Base-by-base conservation (phyloP, 257 asterid species). In the Paraleonurus japonicus region DNA sequence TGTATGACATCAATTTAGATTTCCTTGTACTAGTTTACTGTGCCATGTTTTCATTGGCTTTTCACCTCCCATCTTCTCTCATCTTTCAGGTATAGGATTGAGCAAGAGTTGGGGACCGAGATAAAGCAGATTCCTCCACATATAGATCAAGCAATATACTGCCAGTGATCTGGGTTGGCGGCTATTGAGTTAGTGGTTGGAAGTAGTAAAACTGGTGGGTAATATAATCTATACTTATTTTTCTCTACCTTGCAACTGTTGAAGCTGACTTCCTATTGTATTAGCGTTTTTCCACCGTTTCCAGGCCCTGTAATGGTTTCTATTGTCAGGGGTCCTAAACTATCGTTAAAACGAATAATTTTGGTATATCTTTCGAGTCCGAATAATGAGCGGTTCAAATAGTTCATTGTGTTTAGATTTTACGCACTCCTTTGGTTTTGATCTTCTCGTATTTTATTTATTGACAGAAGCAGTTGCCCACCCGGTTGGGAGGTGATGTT, bases 61-160 rank as follows among this genome's bases (percentile, higher is more conserved):
- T 32, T 35, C 32, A 67, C 41, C 51, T 39, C 51, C 51, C 20
- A 11, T 17, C 7, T 64, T 69, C 28, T 59, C 47, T 65, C 60
- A 33, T 62, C 30, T 54, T 76, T 70, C 78, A 88, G 95, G 84
- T 85, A 90, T 77, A 88, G 87, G 84, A 90, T 90, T 75, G 96
- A 90, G 78, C 95, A 85, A 82, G 95, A 90, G 74, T 81, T 90
- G 69, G 95, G 95, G 33, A 88, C 93, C 19, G 96, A 90, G 84
- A 86, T 88, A 54, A 85, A 90, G 86, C 95, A 88, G 83, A 90
- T 88, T 68, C 96, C 96, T 79, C 93, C 95, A 0, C 88, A 88
- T 27, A 90, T 90, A 43, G 95, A 90, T 81, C 93, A 90, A 79
- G 88, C 85, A 37, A 88, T 88, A 67, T 90, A 90, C 77, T 88